Evolutionary conservation across 345 rosid genomes (phyloP).

Genomic region (Pistacia atlantica): DNA sequence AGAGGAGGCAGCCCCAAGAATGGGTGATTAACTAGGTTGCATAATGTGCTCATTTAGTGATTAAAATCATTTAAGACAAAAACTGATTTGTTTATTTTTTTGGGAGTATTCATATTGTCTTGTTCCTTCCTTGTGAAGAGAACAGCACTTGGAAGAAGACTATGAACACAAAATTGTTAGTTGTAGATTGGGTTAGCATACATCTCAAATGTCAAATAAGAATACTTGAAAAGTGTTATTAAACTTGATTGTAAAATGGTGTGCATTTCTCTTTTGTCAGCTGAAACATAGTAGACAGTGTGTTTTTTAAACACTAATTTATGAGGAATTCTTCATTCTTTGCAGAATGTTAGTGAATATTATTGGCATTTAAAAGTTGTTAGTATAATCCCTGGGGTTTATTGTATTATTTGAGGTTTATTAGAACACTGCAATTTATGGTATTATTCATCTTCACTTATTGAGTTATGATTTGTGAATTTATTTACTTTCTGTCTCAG

Average conservation of each 20-base stretch:
- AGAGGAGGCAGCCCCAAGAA: neutral
- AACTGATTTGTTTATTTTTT: neutral
- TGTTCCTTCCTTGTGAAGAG: neutral
- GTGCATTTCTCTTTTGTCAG: neutral
- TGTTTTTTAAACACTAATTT: neutral
- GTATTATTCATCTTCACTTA: neutral
- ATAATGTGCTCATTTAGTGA: neutral
- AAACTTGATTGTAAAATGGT: neutral
- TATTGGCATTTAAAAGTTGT: too few relatives aligned
- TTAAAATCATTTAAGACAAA: too few relatives aligned
- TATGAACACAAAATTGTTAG: neutral
- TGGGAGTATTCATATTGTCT: neutral
- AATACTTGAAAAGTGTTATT: neutral
- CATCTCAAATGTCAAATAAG: constrained; percentile 1
- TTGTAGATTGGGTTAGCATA: neutral
- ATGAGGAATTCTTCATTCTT: too few relatives aligned
- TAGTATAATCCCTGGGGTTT: neutral
- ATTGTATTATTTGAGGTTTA: neutral
- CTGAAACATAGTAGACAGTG: neutral
- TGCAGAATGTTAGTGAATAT: too few relatives aligned
- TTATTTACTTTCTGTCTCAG: neutral
- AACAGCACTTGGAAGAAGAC: neutral
- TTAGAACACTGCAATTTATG: neutral
- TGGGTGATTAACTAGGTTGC: too few relatives aligned
- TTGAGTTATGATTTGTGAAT: neutral